These are phyloP conservation scores for Aspergillus versicolor DNA, from an alignment of 2,329 filamentous ascomycete genomes.

Conservation along the genomic window DNA sequence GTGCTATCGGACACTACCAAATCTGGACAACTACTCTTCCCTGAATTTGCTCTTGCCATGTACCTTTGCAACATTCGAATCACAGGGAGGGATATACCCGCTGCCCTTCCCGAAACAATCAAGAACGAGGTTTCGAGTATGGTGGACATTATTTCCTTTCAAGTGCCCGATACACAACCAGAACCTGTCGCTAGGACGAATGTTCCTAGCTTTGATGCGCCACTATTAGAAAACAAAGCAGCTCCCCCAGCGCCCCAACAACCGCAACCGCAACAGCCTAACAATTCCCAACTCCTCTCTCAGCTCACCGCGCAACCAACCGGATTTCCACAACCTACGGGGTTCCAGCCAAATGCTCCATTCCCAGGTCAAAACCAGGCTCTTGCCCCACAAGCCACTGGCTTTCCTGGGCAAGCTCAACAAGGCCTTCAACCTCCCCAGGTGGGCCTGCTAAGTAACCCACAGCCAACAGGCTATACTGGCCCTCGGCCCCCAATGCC, in stretches of 20 bases:
- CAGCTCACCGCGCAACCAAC: constrained; percentile 56
- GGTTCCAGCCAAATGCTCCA: constrained; percentile 49
- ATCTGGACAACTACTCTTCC: constrained; percentile 92
- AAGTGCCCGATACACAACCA: constrained; percentile 70
- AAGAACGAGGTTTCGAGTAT: constrained; percentile 98
- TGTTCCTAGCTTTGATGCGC: constrained; percentile 67
- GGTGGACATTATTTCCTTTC: constrained; percentile 99
- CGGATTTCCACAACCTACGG: constrained; percentile 64
- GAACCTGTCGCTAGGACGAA: constrained; percentile 59
- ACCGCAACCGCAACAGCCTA: constrained; percentile 68
- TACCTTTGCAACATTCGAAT: constrained; percentile 95
- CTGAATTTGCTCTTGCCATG: constrained; percentile 97
- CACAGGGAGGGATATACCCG: constrained; percentile 78
- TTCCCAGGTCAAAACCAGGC: constrained; percentile 42
- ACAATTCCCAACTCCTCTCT: constrained; percentile 62
- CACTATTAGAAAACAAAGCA: constrained; percentile 49
- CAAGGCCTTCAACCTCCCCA: constrained; percentile 64
- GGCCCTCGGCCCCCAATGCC: constrained; percentile 78
- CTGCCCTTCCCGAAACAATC: constrained; percentile 74
- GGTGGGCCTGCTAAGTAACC: constrained; percentile 70
- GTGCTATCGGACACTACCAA: constrained; percentile 93
- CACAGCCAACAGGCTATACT: constrained; percentile 75
- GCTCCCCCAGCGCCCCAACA: constrained; percentile 59
- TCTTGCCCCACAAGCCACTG: constrained; percentile 39
- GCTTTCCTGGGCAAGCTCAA: constrained; percentile 45